Conservation (phyloP, 805 yeast species). For the Pichia kluyveri region DNA sequence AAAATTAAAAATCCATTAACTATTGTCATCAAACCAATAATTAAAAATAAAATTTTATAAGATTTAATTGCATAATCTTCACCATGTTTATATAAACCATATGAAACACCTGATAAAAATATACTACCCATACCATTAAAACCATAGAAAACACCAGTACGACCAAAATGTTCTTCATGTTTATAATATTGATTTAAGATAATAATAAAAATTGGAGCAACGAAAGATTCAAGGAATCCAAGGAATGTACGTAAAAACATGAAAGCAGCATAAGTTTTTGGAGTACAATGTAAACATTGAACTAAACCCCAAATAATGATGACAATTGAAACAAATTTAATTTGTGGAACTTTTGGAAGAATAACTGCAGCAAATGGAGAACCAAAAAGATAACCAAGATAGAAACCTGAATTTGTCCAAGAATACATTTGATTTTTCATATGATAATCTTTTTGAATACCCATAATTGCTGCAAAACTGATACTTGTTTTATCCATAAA, state of each 20-base stretch:
- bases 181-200: slow-evolving; percentile 24
- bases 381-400: slow-evolving; percentile 37
- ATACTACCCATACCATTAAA: slow-evolving; percentile 39
- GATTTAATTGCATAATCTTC: slow-evolving; percentile 26
- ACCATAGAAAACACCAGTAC: slow-evolving; percentile 18
- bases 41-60: slow-evolving; percentile 55
- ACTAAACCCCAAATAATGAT: slow-evolving; percentile 40
- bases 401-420: slow-evolving; percentile 33
- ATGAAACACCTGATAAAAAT: slow-evolving; percentile 45
- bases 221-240: slow-evolving; percentile 31
- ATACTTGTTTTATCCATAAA: slow-evolving; percentile 34
- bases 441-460: slow-evolving; percentile 30
- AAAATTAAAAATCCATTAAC: slow-evolving; percentile 38
- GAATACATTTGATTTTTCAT: slow-evolving; percentile 37
- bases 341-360: slow-evolving; percentile 31
- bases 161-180: slow-evolving; percentile 20
- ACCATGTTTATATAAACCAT: slow-evolving; percentile 27
- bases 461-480: slow-evolving; percentile 38
- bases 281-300: slow-evolving; percentile 40
- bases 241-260: slow-evolving; percentile 37
- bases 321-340: slow-evolving; percentile 28
- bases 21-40: slow-evolving; percentile 52
- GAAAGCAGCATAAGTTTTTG: slow-evolving; percentile 35
- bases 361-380: slow-evolving; percentile 34
- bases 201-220: slow-evolving; percentile 27